Evolutionary conservation across 2,329 filamentous ascomycete species (phyloP), one percentile per base, ranked within the genome.

Genomic region (Fusarium sp.): DNA sequence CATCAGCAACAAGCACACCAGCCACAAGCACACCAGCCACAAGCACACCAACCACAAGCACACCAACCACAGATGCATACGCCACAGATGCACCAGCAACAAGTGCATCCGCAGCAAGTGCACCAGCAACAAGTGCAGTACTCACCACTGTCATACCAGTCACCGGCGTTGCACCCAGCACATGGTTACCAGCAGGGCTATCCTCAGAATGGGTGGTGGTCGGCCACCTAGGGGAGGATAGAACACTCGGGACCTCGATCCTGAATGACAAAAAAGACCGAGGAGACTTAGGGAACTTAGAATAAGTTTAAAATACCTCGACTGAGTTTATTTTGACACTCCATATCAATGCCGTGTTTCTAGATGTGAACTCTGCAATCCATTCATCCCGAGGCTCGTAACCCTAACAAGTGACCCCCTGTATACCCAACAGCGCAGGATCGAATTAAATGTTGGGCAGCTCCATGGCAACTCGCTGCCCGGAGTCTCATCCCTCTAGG

Each of bases 361-460:
- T 69, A 73, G 50, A 41, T 51, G 41, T 42, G 24, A 73, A 58
- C 26, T n/a, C 47, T 69, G 44, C 42, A n/a, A 35, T 64, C 28
- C 24, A 39, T 57, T 41, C 22, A 39, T 30, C 30, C 22, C 12
- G 20, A 51, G 26, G n/a, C 28, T 58, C 30, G 30, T 41, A 26
- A 32, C n/a, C 28, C 35, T 20, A 30, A 35, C 44, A 67, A 51
- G 15, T 65, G 28, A 30, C 24, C 50, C 18, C 41, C 30, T 32
- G 26, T 28, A 38, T 41, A 71, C 54, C 28, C 18, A 57, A 32
- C n/a, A 42, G 44, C 28, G 54, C 47, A 38, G 44, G 35, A 36
- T 26, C 38, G 15, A 42, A 39, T 18, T 26, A 35, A 55, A 28
- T 20, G 32, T 15, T 41, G 32, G 38, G 47, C 53, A 30, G 41